Conservation (phyloP, 768 basidiomycete genomes). For the Lactifluus volemus region DNA sequence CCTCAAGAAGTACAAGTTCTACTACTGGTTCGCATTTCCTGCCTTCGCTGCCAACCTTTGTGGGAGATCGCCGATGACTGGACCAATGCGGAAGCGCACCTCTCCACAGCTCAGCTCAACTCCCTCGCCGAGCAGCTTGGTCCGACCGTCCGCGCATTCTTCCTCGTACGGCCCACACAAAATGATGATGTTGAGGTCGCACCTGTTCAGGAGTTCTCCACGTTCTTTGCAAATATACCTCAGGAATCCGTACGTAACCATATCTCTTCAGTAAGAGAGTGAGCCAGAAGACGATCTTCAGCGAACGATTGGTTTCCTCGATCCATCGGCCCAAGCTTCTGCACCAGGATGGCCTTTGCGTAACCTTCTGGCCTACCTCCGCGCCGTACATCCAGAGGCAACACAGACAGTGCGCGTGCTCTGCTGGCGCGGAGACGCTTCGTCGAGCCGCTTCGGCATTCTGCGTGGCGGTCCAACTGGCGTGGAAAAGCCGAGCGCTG, state of each 20-base stretch:
- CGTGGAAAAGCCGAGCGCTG: slow-evolving; percentile 46
- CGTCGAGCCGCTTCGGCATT: slow-evolving; percentile 59
- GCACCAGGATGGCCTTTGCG: slow-evolving; percentile 83
- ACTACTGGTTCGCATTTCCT: slow-evolving; percentile 98
- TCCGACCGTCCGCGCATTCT: slow-evolving; percentile 42
- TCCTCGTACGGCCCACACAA: slow-evolving; percentile 40
- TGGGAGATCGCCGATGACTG: slow-evolving; percentile 79
- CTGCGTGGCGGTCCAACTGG: slow-evolving; percentile 29
- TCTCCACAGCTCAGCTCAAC: slow-evolving; percentile 37
- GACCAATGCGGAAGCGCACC: slow-evolving; percentile 37
- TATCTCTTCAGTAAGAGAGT: neutral
- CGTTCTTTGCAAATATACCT: slow-evolving; percentile 46
- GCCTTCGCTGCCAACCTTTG: slow-evolving; percentile 83
- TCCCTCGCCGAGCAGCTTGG: slow-evolving; percentile 36
- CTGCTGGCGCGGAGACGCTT: slow-evolving; percentile 58
- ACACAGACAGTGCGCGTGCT: slow-evolving; percentile 52
- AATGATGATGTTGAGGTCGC: slow-evolving; percentile 36
- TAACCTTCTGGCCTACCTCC: slow-evolving; percentile 81
- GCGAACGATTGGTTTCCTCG: slow-evolving; percentile 33
- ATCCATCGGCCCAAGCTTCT: slow-evolving; percentile 64
- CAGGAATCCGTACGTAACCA: slow-evolving; percentile 32
- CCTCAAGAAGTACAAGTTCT: slow-evolving; percentile 96
- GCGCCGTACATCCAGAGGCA: slow-evolving; percentile 43
- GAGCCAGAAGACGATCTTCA: slow-evolving; percentile 4
- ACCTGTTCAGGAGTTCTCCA: slow-evolving; percentile 45